These are phyloP conservation scores for Alternaria burnsii DNA, from an alignment of 2,329 filamentous ascomycete species.

Conservation along the genomic window DNA sequence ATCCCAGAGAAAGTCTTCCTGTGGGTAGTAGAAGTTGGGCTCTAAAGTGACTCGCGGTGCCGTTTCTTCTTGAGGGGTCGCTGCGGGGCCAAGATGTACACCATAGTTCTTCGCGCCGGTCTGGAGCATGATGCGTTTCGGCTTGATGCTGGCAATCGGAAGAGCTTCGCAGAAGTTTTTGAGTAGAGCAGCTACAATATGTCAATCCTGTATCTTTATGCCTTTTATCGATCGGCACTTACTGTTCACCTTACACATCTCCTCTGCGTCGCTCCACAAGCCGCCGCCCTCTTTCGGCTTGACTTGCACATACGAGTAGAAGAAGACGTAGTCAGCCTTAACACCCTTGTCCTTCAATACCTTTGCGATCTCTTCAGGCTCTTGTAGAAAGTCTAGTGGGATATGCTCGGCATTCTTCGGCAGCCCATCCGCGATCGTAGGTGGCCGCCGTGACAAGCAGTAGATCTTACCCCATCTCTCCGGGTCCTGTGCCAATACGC, in stretches of 20 bases:
- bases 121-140: slow-evolving; percentile 60
- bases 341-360: slow-evolving; percentile 47
- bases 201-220: not conserved
- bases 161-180: slow-evolving; percentile 60
- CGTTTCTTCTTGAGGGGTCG: slow-evolving; percentile 57
- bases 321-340: slow-evolving; percentile 59
- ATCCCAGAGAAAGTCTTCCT: slow-evolving; percentile 59
- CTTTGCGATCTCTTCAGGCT: slow-evolving; percentile 48
- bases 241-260: slow-evolving; percentile 59
- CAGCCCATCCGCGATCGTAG: slow-evolving; percentile 49
- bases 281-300: slow-evolving; percentile 55
- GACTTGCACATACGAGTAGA: slow-evolving; percentile 64
- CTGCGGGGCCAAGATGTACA: slow-evolving; percentile 57
- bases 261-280: slow-evolving; percentile 61
- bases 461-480: slow-evolving; percentile 63
- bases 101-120: slow-evolving; percentile 64
- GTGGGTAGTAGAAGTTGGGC: slow-evolving; percentile 65
- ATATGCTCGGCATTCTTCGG: slow-evolving; percentile 55
- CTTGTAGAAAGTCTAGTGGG: slow-evolving; percentile 52
- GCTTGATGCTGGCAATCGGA: slow-evolving; percentile 53
- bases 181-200: slow-evolving; percentile 48
- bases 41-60: slow-evolving; percentile 56
- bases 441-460: slow-evolving; percentile 58
- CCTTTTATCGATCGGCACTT: not conserved
- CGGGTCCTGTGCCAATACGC: slow-evolving; percentile 57